Evolutionary conservation across 345 rosid species (phyloP).

Genomic region (Citrus maxima): DNA sequence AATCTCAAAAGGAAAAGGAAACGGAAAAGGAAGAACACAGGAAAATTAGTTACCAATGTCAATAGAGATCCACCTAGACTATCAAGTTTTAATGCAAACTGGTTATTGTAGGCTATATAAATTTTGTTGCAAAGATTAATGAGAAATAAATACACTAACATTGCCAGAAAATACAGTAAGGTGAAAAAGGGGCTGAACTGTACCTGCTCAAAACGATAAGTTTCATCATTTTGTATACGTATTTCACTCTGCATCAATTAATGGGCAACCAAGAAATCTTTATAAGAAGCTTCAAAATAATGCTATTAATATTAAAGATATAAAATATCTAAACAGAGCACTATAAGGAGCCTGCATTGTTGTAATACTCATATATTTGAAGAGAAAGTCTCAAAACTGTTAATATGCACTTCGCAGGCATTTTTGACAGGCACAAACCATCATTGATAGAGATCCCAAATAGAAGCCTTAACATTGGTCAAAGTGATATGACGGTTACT

Average conservation of each 20-base stretch:
- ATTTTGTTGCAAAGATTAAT: neutral
- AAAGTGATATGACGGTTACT: neutral
- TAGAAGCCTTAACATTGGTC: neutral
- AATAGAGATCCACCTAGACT: neutral
- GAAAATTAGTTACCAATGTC: neutral
- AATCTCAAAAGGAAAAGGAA: neutral
- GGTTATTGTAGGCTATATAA: neutral
- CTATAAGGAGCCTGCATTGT: neutral
- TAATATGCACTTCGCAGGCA: neutral
- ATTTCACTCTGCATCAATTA: slow-evolving; percentile 76
- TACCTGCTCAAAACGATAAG: slow-evolving; percentile 94
- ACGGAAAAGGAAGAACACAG: neutral
- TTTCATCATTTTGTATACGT: slow-evolving; percentile 61
- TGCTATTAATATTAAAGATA: neutral
- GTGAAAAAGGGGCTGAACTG: neutral
- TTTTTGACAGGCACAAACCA: neutral
- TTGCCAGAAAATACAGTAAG: neutral
- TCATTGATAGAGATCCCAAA: neutral
- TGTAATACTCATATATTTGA: neutral
- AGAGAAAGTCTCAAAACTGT: neutral
- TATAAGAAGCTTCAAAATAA: neutral
- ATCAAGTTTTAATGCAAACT: neutral
- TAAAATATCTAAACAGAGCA: neutral
- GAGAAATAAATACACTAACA: neutral
- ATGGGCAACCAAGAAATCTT: neutral